A percentile compares a stretch with the other conserved stretches of the same genome.
These are phyloP conservation scores for Claviceps paspali DNA, from an alignment of 2,329 filamentous ascomycete genomes.

Conservation along the genomic window DNA sequence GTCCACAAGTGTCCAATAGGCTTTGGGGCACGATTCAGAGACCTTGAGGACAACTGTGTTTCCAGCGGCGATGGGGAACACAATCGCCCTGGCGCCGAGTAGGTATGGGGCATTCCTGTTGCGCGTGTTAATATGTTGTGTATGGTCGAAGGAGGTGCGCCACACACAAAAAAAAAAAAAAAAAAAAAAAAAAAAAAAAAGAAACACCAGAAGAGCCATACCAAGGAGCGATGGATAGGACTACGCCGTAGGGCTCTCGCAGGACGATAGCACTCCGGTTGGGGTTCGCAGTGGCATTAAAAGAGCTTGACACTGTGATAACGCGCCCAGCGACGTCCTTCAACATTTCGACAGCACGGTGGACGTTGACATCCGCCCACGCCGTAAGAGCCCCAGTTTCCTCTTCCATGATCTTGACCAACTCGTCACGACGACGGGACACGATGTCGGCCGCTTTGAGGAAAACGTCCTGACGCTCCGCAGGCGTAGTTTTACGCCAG, in stretches of 20 bases:
- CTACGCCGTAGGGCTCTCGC: constrained; percentile 65
- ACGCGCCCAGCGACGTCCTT: constrained; percentile 29
- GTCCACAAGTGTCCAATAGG: constrained; percentile 45
- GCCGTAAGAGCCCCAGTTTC: constrained; percentile 28
- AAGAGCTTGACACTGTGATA: constrained; percentile 20
- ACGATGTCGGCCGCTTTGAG: constrained; percentile 53
- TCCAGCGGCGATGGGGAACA: constrained; percentile 57
- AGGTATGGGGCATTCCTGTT: constrained; percentile 42
- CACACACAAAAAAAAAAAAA: background rate
- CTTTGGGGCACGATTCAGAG: constrained; percentile 51
- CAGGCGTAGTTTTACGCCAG: constrained; percentile 51
- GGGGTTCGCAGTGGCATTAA: constrained; percentile 18
- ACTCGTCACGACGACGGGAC: constrained; percentile 41
- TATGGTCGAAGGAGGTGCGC: background rate
- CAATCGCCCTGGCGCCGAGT: constrained; percentile 37
- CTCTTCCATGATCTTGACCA: constrained; percentile 39
- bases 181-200: background rate
- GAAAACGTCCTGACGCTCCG: constrained; percentile 52
- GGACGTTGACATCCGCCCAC: constrained; percentile 28
- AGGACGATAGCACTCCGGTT: constrained; percentile 42
- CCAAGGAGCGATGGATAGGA: constrained; percentile 72
- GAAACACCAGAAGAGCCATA: too few species aligned
- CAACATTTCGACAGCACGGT: constrained; percentile 21
- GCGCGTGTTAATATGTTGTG: too few species aligned
- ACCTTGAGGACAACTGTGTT: constrained; percentile 64